phyloP scores from a whole-genome alignment of 495 filamentous ascomycete genomes.

The Chaetomium tenue region DNA sequence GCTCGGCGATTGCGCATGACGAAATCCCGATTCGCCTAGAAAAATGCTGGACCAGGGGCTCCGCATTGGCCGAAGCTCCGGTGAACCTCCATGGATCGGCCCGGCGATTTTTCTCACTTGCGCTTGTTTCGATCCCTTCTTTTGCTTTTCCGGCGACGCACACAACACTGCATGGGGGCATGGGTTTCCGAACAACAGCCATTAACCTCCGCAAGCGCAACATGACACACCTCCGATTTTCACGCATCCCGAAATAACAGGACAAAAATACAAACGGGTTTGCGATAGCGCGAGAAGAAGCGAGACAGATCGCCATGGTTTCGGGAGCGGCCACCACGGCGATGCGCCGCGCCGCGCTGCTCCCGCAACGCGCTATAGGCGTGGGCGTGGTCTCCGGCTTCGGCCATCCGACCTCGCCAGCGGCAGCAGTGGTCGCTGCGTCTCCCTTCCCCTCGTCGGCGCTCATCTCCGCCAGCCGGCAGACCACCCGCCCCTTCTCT shows the following conservation, averaged over 20 bases:
- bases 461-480: slow-evolving; percentile 6
- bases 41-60: slow-evolving; percentile 10
- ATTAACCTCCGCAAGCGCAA: slow-evolving; percentile 21
- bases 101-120: slow-evolving; percentile 24
- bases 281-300: slow-evolving; percentile 12
- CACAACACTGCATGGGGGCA: slow-evolving; percentile 24
- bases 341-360: slow-evolving; percentile 38
- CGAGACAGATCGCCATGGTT: slow-evolving; percentile 30
- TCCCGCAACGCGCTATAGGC: slow-evolving; percentile 34
- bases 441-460: slow-evolving; percentile 5
- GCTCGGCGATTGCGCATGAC: slow-evolving; percentile 26
- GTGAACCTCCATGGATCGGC: slow-evolving; percentile 20
- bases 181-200: slow-evolving; percentile 16
- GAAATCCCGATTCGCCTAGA: slow-evolving; percentile 24
- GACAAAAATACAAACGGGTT: neutral
- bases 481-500: slow-evolving; percentile 23
- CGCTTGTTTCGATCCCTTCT: neutral
- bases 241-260: slow-evolving; percentile 24
- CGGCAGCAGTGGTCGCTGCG: slow-evolving; percentile 6
- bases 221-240: slow-evolving; percentile 27
- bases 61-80: slow-evolving; percentile 15
- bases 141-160: slow-evolving; percentile 14
- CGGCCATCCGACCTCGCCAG: slow-evolving; percentile 14
- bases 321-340: slow-evolving; percentile 35
- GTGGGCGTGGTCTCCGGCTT: slow-evolving; percentile 15